phyloP scores from a whole-genome alignment of 352 stramenopile genomes.

The Phytophthora capsici region DNA sequence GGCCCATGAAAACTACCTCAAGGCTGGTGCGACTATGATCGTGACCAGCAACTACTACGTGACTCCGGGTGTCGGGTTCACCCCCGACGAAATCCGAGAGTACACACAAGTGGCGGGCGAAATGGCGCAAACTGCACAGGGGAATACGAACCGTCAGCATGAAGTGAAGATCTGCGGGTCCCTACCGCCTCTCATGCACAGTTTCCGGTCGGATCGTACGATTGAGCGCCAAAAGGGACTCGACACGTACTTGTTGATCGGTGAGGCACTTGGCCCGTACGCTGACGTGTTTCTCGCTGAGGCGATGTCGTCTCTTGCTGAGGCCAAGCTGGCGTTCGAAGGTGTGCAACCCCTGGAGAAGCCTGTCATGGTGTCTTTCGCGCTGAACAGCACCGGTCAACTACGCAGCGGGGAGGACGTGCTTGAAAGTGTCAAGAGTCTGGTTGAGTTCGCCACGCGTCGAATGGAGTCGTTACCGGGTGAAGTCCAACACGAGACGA shows the following conservation, averaged over 20 bases:
- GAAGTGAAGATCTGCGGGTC: conserved; percentile 80
- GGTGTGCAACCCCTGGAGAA: conserved; percentile 66
- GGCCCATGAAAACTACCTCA: conserved; percentile 78
- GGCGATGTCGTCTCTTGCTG: conserved; percentile 90
- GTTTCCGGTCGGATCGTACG: conserved; percentile 89
- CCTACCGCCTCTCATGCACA: conserved; percentile 91
- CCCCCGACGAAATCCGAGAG: conserved; percentile 68
- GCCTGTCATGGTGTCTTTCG: conserved; percentile 89
- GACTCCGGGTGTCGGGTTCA: conserved; percentile 88
- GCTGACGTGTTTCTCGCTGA: conserved; percentile 89
- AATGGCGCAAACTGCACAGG: conserved; percentile 62
- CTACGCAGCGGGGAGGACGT: conserved; percentile 85
- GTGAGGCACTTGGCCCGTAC: conserved; percentile 72
- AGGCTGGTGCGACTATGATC: conserved; percentile 80
- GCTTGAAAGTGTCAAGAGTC: conserved; percentile 49
- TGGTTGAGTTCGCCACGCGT: conserved; percentile 51
- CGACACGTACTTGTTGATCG: conserved; percentile 78
- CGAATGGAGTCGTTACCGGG: conserved; percentile 17
- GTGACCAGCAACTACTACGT: conserved; percentile 92
- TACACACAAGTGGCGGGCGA: conserved; percentile 66
- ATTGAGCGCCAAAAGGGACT: conserved; percentile 74
- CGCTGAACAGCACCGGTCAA: conserved; percentile 71
- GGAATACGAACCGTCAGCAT: conserved; percentile 31
- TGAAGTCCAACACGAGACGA: conserved; percentile 26
- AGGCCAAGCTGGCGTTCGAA: conserved; percentile 86